Percentiles rank a stretch among this genome's conserved stretches.
Conservation (phyloP, 148 eudicot genomes). For the Fagopyrum homotropicum region DNA sequence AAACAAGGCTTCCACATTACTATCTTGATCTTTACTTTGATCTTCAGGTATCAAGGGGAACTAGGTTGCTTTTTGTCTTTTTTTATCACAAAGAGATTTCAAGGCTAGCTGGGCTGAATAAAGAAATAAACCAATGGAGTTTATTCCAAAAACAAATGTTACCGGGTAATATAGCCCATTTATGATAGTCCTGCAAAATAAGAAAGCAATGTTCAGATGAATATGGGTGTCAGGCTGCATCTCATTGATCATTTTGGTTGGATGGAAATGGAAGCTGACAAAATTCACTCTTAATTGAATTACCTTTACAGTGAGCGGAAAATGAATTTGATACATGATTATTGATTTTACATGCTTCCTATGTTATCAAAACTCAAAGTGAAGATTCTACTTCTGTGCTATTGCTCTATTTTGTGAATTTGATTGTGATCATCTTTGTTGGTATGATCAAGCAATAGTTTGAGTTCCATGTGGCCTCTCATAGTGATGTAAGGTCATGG, state of each 20-base stretch:
- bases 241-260: background rate
- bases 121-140: constrained; percentile 61
- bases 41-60: constrained; percentile 25
- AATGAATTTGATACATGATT: constrained; percentile 8
- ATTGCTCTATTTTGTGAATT: background rate
- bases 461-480: constrained; percentile 2
- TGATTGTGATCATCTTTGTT: background rate
- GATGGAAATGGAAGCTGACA: background rate
- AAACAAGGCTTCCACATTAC: too few relatives aligned
- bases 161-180: constrained; percentile 91
- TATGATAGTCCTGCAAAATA: constrained; percentile 72
- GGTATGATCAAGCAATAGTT: constrained; percentile 5
- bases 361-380: background rate
- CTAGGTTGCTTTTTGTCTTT: constrained; percentile 20
- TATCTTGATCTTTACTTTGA: constrained; percentile 22
- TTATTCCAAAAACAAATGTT: constrained; percentile 81
- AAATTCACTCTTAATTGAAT: background rate
- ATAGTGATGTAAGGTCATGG: constrained; percentile 13
- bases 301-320: background rate
- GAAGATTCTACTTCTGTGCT: background rate
- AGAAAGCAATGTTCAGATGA: constrained; percentile 4
- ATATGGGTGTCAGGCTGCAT: background rate
- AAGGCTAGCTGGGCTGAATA: constrained; percentile 75
- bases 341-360: constrained; percentile 3
- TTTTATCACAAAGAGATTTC: constrained; percentile 40